Base-by-base conservation (phyloP, 306 rosid genomes). In the Potentilla sterilis region DNA sequence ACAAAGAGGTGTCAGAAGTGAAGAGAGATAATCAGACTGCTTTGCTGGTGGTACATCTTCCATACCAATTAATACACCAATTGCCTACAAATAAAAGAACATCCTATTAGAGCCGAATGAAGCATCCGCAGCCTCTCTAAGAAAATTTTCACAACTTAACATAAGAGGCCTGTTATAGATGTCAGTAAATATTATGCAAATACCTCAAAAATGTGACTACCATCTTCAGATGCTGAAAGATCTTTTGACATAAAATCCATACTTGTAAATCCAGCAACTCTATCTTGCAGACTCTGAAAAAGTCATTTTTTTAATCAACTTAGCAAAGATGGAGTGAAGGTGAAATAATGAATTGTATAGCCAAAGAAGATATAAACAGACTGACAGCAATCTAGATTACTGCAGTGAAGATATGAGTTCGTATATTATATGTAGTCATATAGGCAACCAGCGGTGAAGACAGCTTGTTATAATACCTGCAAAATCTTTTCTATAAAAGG, bases 151-250 rank as follows among this genome's bases (percentile, higher is more conserved):
- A 73, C 35, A 6, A 61, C 72, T 28, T 28, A 28, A 40, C 12
- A 61, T 69, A 12, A 59, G 71, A 43, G 8, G 76, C 37, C 51
- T 61, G 55, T 73, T 42, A 43, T 15, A 59, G 11, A 74, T 32
- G 38, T 43, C 4, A 13, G 47, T 14, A 42, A 48, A 16, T 15
- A 68, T n/a, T 5, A 52, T 28, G 52, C n/a, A 42, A 70, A 55
- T 84, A 95, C 99, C 99, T 92, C 98, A 84, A 92, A 95, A 83
- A 92, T 90, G 85, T 95, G 97, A 84, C 97, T 88, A 46, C 99
- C 98, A 84, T 95, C 99, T 85, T 95, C 99, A 72, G 96, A 85
- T 55, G 88, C 93, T 9, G 86, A 82, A 61, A 83, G 83, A 81
- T 82, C 93, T 78, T 89, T 90, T 28, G 83, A 44, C 47, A 89